phyloP scores from a whole-genome alignment of 257 asterid species.

The Nicotiana tomentosiformis region DNA sequence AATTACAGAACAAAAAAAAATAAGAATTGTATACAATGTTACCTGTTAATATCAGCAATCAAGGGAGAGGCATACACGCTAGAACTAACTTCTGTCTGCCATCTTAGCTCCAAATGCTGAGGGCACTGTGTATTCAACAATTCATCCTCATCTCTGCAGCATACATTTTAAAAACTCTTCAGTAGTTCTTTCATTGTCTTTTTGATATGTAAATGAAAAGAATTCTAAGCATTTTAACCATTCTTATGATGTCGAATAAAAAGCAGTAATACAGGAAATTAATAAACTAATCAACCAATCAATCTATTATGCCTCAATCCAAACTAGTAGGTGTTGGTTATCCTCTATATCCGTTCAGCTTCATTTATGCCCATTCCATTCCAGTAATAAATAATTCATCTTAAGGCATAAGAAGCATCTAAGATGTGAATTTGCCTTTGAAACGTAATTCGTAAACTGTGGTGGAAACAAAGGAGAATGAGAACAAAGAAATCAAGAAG shows the following conservation, averaged over 20 bases:
- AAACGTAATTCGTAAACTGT: too few relatives aligned
- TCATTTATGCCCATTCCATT: too few relatives aligned
- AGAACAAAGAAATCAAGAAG: too few relatives aligned
- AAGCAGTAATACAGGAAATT: background rate
- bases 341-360: too few relatives aligned
- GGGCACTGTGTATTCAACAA: conserved; percentile 94
- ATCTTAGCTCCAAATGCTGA: conserved; percentile 89
- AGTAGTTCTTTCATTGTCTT: background rate
- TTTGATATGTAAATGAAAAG: background rate
- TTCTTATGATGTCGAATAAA: background rate
- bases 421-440: too few relatives aligned
- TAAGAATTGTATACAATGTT: background rate
- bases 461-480: too few relatives aligned
- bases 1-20: background rate
- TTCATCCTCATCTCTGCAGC: conserved; percentile 78
- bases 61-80: conserved; percentile 92
- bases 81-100: conserved; percentile 99
- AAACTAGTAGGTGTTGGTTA: too few relatives aligned
- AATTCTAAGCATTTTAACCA: background rate
- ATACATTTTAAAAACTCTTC: background rate
- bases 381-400: too few relatives aligned
- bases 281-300: too few relatives aligned
- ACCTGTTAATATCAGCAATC: conserved; percentile 97
- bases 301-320: too few relatives aligned
- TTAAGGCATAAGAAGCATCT: too few relatives aligned